Evolutionary conservation across 768 basidiomycete species (phyloP).

Genomic region (Calocybe cyanea): DNA sequence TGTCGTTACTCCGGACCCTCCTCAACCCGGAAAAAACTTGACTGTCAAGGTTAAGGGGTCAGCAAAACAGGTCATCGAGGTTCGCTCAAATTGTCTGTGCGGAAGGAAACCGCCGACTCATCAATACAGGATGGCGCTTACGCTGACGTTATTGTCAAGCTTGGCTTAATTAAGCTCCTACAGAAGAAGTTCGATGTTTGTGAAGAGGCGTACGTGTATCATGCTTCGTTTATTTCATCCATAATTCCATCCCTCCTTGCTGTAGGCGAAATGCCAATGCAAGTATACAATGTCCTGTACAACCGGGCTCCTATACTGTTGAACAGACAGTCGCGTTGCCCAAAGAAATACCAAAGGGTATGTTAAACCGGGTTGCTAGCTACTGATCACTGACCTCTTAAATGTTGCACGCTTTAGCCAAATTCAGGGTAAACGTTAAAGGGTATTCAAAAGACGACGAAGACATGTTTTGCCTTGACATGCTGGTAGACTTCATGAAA

Average conservation of each 20-base stretch:
- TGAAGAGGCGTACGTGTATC: conserved; percentile 79
- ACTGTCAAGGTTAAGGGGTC: conserved; percentile 77
- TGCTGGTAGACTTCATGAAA: conserved; percentile 75
- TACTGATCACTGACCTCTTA: no score
- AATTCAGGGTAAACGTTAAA: conserved; percentile 67
- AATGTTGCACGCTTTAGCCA: conserved; percentile 58
- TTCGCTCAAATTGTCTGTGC: conserved; percentile 25
- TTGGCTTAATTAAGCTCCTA: conserved; percentile 91
- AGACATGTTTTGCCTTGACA: conserved; percentile 74
- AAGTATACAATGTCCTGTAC: conserved; percentile 79
- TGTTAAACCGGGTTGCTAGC: conserved; percentile 12
- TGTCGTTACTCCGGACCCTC: conserved; percentile 79
- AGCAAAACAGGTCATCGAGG: conserved; percentile 61
- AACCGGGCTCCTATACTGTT: conserved; percentile 67
- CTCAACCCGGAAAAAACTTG: conserved; percentile 79
- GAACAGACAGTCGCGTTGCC: conserved; percentile 83
- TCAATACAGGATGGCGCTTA: conserved; percentile 76
- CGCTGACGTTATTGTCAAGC: conserved; percentile 86
- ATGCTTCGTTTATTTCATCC: not conserved
- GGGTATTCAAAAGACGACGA: conserved; percentile 74
- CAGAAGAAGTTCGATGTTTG: conserved; percentile 84
- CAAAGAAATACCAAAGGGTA: conserved; percentile 85
- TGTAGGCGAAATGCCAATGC: conserved; percentile 71
- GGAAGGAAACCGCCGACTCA: not conserved
- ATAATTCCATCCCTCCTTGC: conserved; percentile 4